A percentile compares a stretch with the other conserved stretches of the same genome.
phyloP scores from a whole-genome alignment of 768 basidiomycete species.

The Leccinum sublutescens region DNA sequence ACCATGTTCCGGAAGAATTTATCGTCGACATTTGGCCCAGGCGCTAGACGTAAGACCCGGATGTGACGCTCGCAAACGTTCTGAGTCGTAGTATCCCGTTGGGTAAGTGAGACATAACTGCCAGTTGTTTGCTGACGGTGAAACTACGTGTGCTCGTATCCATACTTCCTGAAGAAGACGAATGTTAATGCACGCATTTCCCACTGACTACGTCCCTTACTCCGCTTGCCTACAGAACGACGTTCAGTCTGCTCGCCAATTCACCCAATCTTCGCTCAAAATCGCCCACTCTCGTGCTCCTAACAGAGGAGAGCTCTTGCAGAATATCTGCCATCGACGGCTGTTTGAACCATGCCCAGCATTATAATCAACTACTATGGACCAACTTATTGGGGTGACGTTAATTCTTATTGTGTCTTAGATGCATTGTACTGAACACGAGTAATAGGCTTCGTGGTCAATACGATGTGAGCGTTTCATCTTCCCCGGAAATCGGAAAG shows the following conservation, averaged over 20 bases:
- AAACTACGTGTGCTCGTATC: not conserved
- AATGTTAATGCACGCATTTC: not conserved
- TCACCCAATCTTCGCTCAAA: too few species aligned
- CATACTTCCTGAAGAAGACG: not conserved
- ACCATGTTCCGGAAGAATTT: not conserved
- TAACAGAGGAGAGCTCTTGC: not conserved
- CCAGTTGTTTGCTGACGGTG: too few species aligned
- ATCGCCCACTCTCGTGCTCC: not conserved
- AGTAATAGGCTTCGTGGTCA: constrained; percentile 7
- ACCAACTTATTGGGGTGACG: constrained; percentile 7
- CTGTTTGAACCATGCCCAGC: not conserved
- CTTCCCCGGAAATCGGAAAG: not conserved
- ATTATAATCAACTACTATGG: not conserved
- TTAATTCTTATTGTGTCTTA: not conserved
- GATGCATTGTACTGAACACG: not conserved
- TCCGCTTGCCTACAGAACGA: not conserved
- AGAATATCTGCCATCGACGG: not conserved
- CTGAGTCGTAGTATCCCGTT: not conserved
- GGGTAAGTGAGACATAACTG: too few species aligned
- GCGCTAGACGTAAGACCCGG: too few species aligned
- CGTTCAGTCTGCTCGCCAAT: not conserved
- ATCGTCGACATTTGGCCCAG: not conserved
- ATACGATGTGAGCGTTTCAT: constrained; percentile 5
- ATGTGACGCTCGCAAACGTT: not conserved
- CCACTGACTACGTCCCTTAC: not conserved